Evolutionary conservation across 257 asterid genomes (phyloP).

Genomic region (Plantago major): DNA sequence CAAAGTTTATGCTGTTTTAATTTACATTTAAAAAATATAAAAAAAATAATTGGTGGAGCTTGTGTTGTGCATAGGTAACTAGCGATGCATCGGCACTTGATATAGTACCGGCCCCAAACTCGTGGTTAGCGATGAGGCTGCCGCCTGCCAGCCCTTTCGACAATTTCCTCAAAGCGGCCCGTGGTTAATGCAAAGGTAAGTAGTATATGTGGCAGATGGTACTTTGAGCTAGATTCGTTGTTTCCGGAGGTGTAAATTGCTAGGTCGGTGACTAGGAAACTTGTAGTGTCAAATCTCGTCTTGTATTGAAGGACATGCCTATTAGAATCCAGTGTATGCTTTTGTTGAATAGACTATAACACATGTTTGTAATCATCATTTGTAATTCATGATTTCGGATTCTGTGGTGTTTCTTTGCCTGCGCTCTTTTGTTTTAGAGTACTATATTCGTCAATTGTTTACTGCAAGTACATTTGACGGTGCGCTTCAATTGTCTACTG

Average conservation of each 20-base stretch:
- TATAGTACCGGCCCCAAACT: slow-evolving; percentile 30
- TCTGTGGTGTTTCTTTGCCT: no score
- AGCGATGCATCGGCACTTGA: slow-evolving; percentile 29
- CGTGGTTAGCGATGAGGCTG: slow-evolving; percentile 74
- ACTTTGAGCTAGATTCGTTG: neutral
- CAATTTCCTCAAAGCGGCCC: slow-evolving; percentile 96
- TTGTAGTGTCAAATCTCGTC: neutral
- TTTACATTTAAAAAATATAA: no score
- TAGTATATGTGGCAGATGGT: neutral
- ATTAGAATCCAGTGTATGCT: no score
- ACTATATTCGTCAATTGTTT: no score
- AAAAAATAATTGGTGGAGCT: neutral
- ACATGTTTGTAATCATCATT: no score
- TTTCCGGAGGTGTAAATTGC: slow-evolving; percentile 19
- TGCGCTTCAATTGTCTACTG: no score
- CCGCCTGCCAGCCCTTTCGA: slow-evolving; percentile 99
- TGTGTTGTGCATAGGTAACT: slow-evolving; percentile 33
- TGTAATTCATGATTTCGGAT: no score
- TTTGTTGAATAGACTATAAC: no score
- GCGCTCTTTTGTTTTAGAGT: no score
- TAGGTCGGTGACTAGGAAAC: slow-evolving; percentile 13
- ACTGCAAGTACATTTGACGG: no score
- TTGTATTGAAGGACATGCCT: no score
- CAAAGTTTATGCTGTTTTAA: neutral
- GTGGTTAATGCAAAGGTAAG: slow-evolving; percentile 42